Evolutionary conservation across 352 stramenopile genomes (phyloP), one percentile per base, ranked within the genome.

Genomic region (Phytophthora europaea): DNA sequence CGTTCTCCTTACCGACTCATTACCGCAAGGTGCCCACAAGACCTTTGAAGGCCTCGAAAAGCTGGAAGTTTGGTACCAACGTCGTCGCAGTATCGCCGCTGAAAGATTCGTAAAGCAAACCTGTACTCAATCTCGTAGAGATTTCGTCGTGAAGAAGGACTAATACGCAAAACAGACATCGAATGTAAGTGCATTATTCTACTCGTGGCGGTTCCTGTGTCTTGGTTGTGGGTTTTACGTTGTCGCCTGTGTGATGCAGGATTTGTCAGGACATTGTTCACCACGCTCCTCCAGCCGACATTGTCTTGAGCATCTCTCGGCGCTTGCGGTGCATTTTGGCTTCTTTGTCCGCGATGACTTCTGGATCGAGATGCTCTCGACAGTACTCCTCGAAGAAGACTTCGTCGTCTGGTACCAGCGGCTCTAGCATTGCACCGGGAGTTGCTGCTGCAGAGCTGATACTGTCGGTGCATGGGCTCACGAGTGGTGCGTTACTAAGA

Each of bases 11-110:
- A 48, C 57, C 79, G 48, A 61, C 73, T 18, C 59, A 83, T 31
- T 94, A 92, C 47, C 87, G 87, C 0, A 93, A 91, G 65, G 81
- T 94, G 22, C 87, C 87, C 0, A 88, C 75, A 50, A 75, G 87
- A 23, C 87, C 87, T 7, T 58, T 94, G 16, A 94, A 94, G 58
- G 85, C 87, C 20, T 83, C 85, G 15, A 94, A 94, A 66, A 85
- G 76, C 53, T 94, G 87, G 87, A 88, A 88, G 53, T 82, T 85
- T 26, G 80, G 74, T 7, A 61, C 57, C 22, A 78, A 73, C n/a
- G 23, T 81, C 16, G 66, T 85, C 10, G 69, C 69, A 56, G 69
- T 89, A 31, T 76, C 70, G 0, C 70, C 70, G 8, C 47, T 80
- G 2, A 68, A 80, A 18, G 70, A 81, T n/a, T 79, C 57, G 51